Percentiles rank a stretch among this genome's conserved stretches.
Conservation (phyloP, 805 yeast species). For the Cyberlindnera maritima region DNA sequence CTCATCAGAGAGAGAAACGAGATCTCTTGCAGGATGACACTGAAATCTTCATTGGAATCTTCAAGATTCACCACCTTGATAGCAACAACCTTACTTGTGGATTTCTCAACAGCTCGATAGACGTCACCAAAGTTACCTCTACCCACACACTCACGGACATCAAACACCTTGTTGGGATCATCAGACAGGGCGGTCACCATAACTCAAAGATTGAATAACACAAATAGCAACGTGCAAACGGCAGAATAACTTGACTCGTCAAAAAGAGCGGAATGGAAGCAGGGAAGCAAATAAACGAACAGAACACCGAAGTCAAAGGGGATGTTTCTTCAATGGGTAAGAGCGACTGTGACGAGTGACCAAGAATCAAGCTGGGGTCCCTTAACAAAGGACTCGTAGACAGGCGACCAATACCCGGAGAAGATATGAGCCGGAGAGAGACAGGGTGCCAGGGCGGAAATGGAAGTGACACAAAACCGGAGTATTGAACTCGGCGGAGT, state of each 20-base stretch:
- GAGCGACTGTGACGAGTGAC: neutral
- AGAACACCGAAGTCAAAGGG: neutral
- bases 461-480: constrained; percentile 9
- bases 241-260: neutral
- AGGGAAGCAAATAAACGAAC: neutral
- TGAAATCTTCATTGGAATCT: constrained; percentile 71
- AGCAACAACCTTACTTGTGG: constrained; percentile 56
- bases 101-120: constrained; percentile 48
- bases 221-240: neutral
- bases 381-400: too few species aligned
- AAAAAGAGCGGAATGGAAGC: neutral
- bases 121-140: constrained; percentile 89
- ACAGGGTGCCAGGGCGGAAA: neutral
- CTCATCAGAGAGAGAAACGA: constrained; percentile 64
- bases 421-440: neutral
- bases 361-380: too few species aligned
- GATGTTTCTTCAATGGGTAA: neutral
- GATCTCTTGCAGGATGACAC: constrained; percentile 71
- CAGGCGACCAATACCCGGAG: too few species aligned
- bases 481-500: neutral
- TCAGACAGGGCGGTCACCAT: neutral
- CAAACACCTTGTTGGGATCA: constrained; percentile 31
- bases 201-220: neutral
- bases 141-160: constrained; percentile 61
- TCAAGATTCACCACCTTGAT: constrained; percentile 86